Conservation (phyloP, 331 rosid genomes). For the Saraca asoca region DNA sequence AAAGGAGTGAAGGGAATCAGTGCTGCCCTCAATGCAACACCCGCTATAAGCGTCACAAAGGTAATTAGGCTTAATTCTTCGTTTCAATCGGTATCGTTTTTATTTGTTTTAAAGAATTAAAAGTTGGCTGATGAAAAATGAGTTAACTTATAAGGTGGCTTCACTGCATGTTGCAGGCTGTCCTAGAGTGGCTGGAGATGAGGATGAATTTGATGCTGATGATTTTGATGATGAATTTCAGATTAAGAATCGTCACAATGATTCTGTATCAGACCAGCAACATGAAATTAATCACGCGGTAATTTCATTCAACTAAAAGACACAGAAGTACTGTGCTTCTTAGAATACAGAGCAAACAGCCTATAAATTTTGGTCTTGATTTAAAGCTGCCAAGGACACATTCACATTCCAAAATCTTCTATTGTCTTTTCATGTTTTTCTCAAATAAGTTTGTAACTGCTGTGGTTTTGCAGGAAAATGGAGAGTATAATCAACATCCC, state of each 20-base stretch:
- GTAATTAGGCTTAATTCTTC: conserved; percentile 19
- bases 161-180: conserved; percentile 51
- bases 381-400: background rate
- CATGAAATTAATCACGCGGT: conserved; percentile 35
- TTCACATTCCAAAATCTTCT: no score
- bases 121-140: background rate
- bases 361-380: background rate
- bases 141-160: background rate
- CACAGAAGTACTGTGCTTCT: background rate
- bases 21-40: conserved; percentile 59
- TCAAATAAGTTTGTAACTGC: background rate
- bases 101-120: background rate
- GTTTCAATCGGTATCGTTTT: background rate
- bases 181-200: conserved; percentile 62
- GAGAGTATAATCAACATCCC: conserved; percentile 37
- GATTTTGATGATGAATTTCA: conserved; percentile 59
- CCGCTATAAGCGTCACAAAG: conserved; percentile 56
- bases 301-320: conserved; percentile 6
- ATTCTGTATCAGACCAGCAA: conserved; percentile 21
- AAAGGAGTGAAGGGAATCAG: conserved; percentile 63
- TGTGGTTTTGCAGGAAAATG: conserved; percentile 49
- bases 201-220: conserved; percentile 48
- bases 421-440: background rate
- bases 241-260: conserved; percentile 34
- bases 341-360: background rate